Evolutionary conservation across 2,329 filamentous ascomycete species (phyloP).

Genomic region (Aspergillus sp.): DNA sequence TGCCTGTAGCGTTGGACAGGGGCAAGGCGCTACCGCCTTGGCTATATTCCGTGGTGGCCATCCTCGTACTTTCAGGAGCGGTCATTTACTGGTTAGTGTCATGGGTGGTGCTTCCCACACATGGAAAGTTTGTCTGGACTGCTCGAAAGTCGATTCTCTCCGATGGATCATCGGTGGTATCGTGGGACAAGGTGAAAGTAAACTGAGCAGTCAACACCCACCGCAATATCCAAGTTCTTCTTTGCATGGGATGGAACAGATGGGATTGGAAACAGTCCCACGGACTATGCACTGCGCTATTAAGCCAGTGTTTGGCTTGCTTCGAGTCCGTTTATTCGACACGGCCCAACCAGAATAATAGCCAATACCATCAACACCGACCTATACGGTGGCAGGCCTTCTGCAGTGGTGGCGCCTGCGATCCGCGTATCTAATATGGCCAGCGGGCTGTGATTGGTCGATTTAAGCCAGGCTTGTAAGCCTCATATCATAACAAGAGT

Average conservation of each 20-base stretch:
- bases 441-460: neutral
- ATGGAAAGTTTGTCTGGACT: constrained; percentile 3
- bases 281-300: neutral
- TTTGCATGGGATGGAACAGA: neutral
- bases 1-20: neutral
- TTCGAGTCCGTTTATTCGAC: neutral
- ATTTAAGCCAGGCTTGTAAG: neutral
- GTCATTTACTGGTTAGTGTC: constrained; percentile 5
- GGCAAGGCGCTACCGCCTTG: constrained; percentile 1
- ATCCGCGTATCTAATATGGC: neutral
- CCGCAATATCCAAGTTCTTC: neutral
- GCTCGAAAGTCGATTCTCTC: constrained; percentile 4
- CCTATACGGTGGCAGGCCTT: too few relatives aligned
- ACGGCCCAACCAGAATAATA: too few relatives aligned
- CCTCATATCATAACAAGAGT: too few relatives aligned
- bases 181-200: constrained; percentile 10
- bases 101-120: constrained; percentile 4
- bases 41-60: constrained; percentile 3
- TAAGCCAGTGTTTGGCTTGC: neutral
- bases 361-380: too few relatives aligned
- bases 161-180: constrained; percentile 1
- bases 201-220: neutral
- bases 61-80: constrained; percentile 3
- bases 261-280: neutral
- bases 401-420: too few relatives aligned